Evolutionary conservation across 345 rosid genomes (phyloP).

Genomic region (Eucalyptus grandis): DNA sequence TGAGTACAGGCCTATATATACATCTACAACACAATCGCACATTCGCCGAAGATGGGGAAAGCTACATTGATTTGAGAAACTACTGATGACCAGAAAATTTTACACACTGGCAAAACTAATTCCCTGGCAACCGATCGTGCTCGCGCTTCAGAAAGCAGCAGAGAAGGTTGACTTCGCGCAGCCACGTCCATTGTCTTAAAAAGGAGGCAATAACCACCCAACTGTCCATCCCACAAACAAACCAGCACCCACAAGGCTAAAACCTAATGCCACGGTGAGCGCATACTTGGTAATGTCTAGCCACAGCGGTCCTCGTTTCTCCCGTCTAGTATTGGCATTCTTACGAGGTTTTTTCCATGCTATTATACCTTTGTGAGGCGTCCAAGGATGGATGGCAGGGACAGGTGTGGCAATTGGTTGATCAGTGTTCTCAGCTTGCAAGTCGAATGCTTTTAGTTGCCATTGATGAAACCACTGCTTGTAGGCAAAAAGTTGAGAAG

Average conservation of each 20-base stretch:
- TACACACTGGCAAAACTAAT: not conserved
- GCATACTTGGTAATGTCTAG: conserved; percentile 29
- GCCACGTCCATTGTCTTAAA: conserved; percentile 2
- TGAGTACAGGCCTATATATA: not conserved
- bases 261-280: conserved; percentile 53
- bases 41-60: not conserved
- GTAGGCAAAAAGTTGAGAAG: conserved; percentile 85
- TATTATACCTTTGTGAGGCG: conserved; percentile 16
- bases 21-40: not conserved
- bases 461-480: conserved; percentile 76
- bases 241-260: conserved; percentile 90
- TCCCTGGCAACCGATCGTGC: not conserved
- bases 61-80: not conserved
- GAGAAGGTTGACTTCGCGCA: not conserved
- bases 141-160: not conserved
- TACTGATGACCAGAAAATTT: not conserved
- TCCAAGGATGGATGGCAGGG: conserved; percentile 47
- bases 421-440: conserved; percentile 47
- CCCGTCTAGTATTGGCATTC: conserved; percentile 15
- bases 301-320: conserved; percentile 12
- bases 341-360: conserved; percentile 9
- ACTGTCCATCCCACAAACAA: conserved; percentile 91
- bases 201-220: conserved; percentile 69
- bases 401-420: conserved; percentile 29
- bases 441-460: conserved; percentile 66